phyloP scores from a whole-genome alignment of 768 basidiomycete genomes.

The Trametes coccinea region DNA sequence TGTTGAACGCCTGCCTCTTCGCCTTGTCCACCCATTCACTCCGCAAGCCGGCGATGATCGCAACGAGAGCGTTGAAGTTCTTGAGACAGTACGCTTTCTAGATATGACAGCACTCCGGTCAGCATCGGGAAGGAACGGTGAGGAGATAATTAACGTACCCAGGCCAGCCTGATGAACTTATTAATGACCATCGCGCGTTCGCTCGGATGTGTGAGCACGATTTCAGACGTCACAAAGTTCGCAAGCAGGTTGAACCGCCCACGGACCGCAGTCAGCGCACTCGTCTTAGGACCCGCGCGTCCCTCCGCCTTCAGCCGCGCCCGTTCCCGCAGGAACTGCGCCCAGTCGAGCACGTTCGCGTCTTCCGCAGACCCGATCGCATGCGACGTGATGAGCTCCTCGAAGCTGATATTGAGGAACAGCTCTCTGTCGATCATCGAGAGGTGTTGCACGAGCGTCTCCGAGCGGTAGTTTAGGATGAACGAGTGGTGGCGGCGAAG shows the following conservation, averaged over 20 bases:
- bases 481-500: conserved; percentile 65
- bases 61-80: conserved; percentile 78
- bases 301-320: conserved; percentile 66
- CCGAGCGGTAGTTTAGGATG: conserved; percentile 62
- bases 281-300: conserved; percentile 59
- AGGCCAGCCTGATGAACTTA: conserved; percentile 86
- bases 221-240: conserved; percentile 78
- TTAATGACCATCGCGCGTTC: conserved; percentile 65
- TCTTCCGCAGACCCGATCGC: conserved; percentile 63
- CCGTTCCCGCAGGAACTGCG: conserved; percentile 74
- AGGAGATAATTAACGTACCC: conserved; percentile 49
- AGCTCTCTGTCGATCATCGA: conserved; percentile 87
- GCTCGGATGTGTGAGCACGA: conserved; percentile 68
- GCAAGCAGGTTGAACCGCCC: conserved; percentile 85
- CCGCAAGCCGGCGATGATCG: conserved; percentile 75
- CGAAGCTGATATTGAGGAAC: conserved; percentile 82
- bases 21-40: conserved; percentile 67
- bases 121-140: not conserved
- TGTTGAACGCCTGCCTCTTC: conserved; percentile 66
- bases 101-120: not conserved
- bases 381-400: conserved; percentile 79
- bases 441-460: conserved; percentile 72
- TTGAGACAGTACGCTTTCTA: conserved; percentile 81
- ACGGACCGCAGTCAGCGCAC: conserved; percentile 70
- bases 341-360: conserved; percentile 80